A percentile compares a stretch with the other conserved stretches of the same genome.
Evolutionary conservation across 495 filamentous ascomycete species (phyloP).

Genomic region (Bathelium albidoporum): DNA sequence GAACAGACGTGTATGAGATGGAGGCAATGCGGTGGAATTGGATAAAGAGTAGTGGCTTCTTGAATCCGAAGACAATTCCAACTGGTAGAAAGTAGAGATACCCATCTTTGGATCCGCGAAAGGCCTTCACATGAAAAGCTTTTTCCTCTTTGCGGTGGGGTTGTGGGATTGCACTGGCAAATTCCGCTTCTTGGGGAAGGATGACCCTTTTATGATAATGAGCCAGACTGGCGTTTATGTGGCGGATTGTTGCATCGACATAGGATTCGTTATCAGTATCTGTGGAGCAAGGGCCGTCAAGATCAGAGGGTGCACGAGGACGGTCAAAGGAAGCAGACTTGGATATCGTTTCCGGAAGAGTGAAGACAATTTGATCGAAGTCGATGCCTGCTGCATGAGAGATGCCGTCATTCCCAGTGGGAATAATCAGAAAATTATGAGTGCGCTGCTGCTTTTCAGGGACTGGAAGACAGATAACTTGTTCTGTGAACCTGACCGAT

Average conservation of each 20-base stretch:
- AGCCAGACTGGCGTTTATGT: conserved; percentile 43
- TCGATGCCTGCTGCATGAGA: conserved; percentile 27
- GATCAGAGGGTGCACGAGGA: conserved; percentile 29
- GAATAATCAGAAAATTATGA: conserved; percentile 82
- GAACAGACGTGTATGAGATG: conserved; percentile 78
- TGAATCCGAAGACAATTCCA: conserved; percentile 89
- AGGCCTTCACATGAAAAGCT: conserved; percentile 85
- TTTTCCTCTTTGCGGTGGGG: conserved; percentile 81
- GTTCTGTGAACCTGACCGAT: conserved; percentile 39
- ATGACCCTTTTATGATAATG: conserved; percentile 53
- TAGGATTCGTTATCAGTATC: conserved; percentile 39
- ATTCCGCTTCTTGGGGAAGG: conserved; percentile 60
- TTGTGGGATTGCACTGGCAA: conserved; percentile 66
- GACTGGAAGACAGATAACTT: conserved; percentile 59
- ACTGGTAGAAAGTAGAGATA: conserved; percentile 80
- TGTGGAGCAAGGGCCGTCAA: conserved; percentile 28
- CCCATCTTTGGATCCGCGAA: conserved; percentile 88
- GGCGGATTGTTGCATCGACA: conserved; percentile 50
- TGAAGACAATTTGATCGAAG: conserved; percentile 74
- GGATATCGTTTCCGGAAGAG: conserved; percentile 59
- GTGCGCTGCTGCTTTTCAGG: conserved; percentile 85
- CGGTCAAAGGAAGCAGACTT: conserved; percentile 49
- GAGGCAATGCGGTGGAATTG: conserved; percentile 67
- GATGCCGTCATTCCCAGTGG: conserved; percentile 49
- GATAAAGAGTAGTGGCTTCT: conserved; percentile 85